Evolutionary conservation across 202 grass and related monocot species (phyloP).

Genomic region (Schoenoplectus triqueter): DNA sequence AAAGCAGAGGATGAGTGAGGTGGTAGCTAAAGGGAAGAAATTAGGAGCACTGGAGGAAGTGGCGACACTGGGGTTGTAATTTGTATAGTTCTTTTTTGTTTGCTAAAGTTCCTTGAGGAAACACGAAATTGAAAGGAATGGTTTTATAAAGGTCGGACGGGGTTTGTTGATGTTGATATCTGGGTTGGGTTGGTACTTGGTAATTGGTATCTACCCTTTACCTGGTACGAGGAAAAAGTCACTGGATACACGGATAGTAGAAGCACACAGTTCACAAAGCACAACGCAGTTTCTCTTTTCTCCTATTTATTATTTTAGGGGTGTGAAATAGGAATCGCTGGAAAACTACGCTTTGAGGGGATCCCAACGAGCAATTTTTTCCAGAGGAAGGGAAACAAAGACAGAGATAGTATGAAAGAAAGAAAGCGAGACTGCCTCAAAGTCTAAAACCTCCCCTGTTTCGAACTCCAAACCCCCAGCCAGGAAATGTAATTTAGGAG

Average conservation of each 20-base stretch:
- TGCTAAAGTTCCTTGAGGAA: background rate
- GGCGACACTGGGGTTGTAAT: background rate
- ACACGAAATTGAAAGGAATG: constrained; percentile 28
- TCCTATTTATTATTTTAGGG: background rate
- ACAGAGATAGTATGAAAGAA: constrained; percentile 15
- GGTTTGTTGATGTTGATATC: background rate
- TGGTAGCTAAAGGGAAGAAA: background rate
- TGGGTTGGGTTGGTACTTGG: background rate
- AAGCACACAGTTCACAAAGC: background rate
- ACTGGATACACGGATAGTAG: constrained; percentile 9
- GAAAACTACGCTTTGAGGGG: background rate
- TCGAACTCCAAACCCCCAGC: background rate
- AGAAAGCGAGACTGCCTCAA: background rate
- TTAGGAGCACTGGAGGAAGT: background rate
- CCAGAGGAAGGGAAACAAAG: constrained; percentile 18
- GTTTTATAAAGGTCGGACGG: constrained; percentile 9
- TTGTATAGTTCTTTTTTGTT: background rate
- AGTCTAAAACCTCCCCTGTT: background rate
- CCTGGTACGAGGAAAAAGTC: constrained; percentile 33
- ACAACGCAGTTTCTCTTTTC: background rate
- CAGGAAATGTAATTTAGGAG: background rate
- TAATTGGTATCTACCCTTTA: background rate
- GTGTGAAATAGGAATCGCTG: constrained; percentile 8
- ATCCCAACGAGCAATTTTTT: constrained; percentile 22
- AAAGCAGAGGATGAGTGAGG: background rate